Base-by-base conservation (phyloP, 495 filamentous ascomycete genomes). In the Apodospora peruviana region DNA sequence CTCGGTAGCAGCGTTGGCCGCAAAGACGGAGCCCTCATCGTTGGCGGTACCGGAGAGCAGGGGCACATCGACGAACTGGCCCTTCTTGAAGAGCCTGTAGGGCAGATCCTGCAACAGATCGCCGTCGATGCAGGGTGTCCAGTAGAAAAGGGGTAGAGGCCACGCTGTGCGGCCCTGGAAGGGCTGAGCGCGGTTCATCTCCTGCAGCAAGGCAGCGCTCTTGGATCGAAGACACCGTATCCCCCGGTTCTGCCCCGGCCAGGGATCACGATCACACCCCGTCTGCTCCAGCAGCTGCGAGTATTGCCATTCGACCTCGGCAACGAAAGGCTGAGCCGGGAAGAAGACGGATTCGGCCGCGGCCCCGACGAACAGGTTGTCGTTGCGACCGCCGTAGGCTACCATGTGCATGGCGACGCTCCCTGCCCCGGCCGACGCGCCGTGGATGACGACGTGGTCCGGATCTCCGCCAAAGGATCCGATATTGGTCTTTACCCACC, bases 391-490 rank as follows among this genome's bases (percentile, higher is more conserved):
- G 16, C 58, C 62, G 45, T 88, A 83, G 0, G 85, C 83, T 3
- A 81, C 71, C 21, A 89, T 73, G 22, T 87, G 81, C 41, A 88
- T 68, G 14, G 78, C 79, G 2, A 89, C 76, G 0, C 81, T 81
- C 2, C 70, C 83, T 4, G 76, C 85, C 12, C 87, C 87, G 5
- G 86, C 87, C 22, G 82, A 86, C n/a, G 76, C 79, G 42, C 87
- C 85, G 50, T 83, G 80, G 25, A 90, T 79, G 19, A 85, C 80
- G 19, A 90, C 79, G 51, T 86, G 84, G 11, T 76, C 54, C 1
- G 86, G 84, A 53, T 91, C 78, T 25, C 87, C 86, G 21, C 86
- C 87, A 50, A 91, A 90, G 71, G 85, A 47, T 27, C 65, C 63
- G 20, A 88, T 84, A 59, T 88, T 66, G 11, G 75, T 68, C 47